These are phyloP conservation scores for Deinandra increscens DNA, from an alignment of 129 eudicot species.

Conservation along the genomic window DNA sequence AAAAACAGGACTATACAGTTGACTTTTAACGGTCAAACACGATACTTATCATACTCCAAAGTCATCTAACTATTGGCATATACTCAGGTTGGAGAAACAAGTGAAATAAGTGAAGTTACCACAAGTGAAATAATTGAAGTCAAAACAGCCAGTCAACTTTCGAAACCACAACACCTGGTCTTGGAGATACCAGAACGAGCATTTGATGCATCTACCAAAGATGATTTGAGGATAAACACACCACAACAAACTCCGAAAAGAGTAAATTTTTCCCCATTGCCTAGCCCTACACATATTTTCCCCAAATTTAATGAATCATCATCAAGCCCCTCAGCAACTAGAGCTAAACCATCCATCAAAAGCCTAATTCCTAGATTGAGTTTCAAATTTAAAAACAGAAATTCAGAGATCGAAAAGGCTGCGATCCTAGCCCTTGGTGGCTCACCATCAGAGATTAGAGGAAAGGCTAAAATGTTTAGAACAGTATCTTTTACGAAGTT, in stretches of 20 bases:
- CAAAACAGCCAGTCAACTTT: constrained; percentile 25
- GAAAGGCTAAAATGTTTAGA: constrained; percentile 46
- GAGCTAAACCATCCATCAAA: constrained; percentile 60
- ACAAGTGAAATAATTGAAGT: constrained; percentile 65
- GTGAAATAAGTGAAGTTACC: constrained; percentile 70
- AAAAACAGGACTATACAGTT: constrained; percentile 8
- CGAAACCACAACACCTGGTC: constrained; percentile 31
- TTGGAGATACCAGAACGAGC: constrained; percentile 49
- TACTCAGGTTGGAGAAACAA: constrained; percentile 47
- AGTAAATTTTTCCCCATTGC: constrained; percentile 71
- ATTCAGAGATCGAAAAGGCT: constrained; percentile 77
- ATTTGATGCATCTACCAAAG: constrained; percentile 39
- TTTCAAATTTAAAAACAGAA: constrained; percentile 62
- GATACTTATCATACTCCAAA: not conserved
- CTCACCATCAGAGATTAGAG: constrained; percentile 49
- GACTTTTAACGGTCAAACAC: constrained; percentile 26
- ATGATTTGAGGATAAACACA: constrained; percentile 52
- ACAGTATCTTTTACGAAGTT: constrained; percentile 58
- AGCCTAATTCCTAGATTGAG: constrained; percentile 71
- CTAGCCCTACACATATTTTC: constrained; percentile 49
- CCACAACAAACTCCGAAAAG: constrained; percentile 65
- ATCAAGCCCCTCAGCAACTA: constrained; percentile 47
- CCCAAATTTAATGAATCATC: constrained; percentile 39
- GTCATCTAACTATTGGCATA: not conserved
- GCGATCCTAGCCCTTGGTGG: constrained; percentile 74